Percentiles rank a stretch among this genome's conserved stretches.
These are phyloP conservation scores for Nicotiana obtusifolia DNA, from an alignment of 257 asterid genomes.

Conservation along the genomic window DNA sequence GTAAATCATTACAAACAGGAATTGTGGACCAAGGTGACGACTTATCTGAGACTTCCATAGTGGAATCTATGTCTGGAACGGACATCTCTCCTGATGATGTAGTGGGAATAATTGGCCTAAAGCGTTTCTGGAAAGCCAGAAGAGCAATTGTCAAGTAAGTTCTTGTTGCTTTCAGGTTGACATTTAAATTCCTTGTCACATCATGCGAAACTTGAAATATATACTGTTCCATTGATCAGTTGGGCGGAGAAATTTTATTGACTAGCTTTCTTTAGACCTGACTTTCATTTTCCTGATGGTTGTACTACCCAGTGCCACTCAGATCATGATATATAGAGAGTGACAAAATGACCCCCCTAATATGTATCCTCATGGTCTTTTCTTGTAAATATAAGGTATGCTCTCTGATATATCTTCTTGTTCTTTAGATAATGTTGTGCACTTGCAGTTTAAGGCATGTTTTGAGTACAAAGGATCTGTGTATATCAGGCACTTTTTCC, in stretches of 20 bases:
- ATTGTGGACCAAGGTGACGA: constrained; percentile 46
- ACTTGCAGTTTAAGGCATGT: background rate
- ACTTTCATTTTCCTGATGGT: background rate
- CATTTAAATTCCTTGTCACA: background rate
- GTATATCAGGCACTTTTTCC: background rate
- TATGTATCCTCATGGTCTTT: background rate
- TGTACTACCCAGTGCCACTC: background rate
- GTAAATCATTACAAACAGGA: constrained; percentile 25
- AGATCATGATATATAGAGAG: background rate
- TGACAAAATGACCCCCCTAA: background rate
- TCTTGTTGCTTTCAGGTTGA: background rate
- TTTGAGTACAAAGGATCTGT: background rate
- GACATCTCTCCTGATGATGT: constrained; percentile 76
- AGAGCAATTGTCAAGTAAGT: constrained; percentile 79
- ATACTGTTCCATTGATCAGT: background rate
- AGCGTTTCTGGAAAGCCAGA: constrained; percentile 88
- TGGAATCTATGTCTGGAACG: constrained; percentile 51
- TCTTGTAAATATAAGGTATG: background rate
- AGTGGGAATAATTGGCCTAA: constrained; percentile 72
- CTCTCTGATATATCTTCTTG: constrained; percentile 3
- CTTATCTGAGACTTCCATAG: constrained; percentile 59
- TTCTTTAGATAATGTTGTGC: background rate
- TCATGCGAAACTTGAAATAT: background rate
- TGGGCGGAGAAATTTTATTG: background rate
- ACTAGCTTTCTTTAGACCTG: background rate